Evolutionary conservation across 257 asterid genomes (phyloP).

Genomic region (Nicotiana knightiana): DNA sequence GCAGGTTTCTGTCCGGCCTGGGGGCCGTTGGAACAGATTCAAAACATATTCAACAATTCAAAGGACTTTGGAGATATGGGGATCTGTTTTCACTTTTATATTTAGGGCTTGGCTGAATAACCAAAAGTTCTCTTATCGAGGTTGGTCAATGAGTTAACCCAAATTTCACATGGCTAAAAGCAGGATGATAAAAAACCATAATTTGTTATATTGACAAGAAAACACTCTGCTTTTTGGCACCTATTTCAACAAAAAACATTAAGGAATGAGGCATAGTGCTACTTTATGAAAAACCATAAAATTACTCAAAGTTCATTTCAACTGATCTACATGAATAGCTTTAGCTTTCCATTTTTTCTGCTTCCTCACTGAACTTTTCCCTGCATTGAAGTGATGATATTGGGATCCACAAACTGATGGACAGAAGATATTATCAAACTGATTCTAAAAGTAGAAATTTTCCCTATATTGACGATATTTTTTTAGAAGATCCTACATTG

Average conservation of each 20-base stretch:
- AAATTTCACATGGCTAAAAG: neutral
- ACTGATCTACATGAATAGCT: neutral
- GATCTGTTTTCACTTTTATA: conserved; percentile 72
- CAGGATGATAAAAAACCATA: neutral
- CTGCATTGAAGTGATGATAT: neutral
- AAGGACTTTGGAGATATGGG: conserved; percentile 97
- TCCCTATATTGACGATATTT: neutral
- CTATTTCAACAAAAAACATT: neutral
- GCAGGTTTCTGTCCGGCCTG: conserved; percentile 94
- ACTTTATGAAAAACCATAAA: neutral
- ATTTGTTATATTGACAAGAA: neutral
- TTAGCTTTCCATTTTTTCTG: neutral
- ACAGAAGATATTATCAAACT: neutral
- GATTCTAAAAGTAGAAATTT: neutral
- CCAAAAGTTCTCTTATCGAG: conserved; percentile 80
- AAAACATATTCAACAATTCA: conserved; percentile 93
- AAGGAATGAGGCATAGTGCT: neutral
- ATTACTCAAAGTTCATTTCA: neutral
- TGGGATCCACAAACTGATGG: neutral
- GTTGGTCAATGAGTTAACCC: conserved; percentile 34
- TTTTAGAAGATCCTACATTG: neutral
- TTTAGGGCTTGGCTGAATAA: conserved; percentile 83
- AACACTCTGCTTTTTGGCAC: neutral
- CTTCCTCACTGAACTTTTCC: neutral
- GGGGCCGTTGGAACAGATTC: conserved; percentile 95